These are phyloP conservation scores for Begonia fuchsioides DNA, from an alignment of 306 rosid species.

Conservation along the genomic window DNA sequence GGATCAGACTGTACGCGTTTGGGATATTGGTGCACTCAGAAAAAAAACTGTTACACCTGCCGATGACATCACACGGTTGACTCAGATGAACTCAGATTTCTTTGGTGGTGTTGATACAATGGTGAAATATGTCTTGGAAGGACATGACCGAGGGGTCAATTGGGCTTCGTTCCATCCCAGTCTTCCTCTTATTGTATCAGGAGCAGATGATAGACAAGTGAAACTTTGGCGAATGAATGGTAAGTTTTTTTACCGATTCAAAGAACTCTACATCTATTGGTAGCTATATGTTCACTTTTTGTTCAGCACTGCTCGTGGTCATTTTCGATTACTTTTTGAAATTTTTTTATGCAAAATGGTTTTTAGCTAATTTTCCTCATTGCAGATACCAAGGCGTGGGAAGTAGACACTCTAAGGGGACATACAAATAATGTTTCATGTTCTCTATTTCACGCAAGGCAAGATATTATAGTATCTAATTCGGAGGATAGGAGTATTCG, in stretches of 20 bases:
- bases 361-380: not conserved
- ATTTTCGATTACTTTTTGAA: not conserved
- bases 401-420: conserved; percentile 84
- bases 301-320: not conserved
- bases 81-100: conserved; percentile 84
- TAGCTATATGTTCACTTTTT: not conserved
- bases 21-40: conserved; percentile 86
- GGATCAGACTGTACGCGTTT: conserved; percentile 87
- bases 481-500: conserved; percentile 85
- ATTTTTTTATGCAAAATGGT: not conserved
- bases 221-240: conserved; percentile 93
- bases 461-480: conserved; percentile 78
- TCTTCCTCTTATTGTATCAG: conserved; percentile 76
- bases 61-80: conserved; percentile 65
- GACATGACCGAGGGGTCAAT: conserved; percentile 91
- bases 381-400: conserved; percentile 92
- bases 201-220: conserved; percentile 89
- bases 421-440: conserved; percentile 89
- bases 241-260: not conserved
- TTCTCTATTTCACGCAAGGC: conserved; percentile 75
- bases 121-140: conserved; percentile 81
- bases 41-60: conserved; percentile 70
- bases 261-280: not conserved
- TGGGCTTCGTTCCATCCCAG: conserved; percentile 93
- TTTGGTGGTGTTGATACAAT: conserved; percentile 83